Percentiles rank a stretch among this genome's conserved stretches.
Evolutionary conservation across 768 basidiomycete genomes (phyloP).

Genomic region (Tephrocybe sp.): DNA sequence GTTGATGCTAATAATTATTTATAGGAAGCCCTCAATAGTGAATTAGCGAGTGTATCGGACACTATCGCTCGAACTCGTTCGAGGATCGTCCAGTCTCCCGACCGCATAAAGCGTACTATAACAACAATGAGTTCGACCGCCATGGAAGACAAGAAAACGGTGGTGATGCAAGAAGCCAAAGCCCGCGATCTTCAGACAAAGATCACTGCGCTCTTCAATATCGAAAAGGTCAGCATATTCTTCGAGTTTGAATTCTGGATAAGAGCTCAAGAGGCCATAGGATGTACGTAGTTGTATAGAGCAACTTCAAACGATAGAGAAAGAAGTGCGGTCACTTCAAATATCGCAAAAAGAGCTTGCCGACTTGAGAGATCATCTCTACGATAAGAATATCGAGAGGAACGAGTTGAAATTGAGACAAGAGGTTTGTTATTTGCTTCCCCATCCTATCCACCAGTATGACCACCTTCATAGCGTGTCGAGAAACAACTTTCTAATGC

Average conservation of each 20-base stretch:
- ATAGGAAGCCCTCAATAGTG: conserved; percentile 62
- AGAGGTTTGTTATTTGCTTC: conserved; percentile 47
- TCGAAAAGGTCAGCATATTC: conserved; percentile 64
- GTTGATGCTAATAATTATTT: neutral
- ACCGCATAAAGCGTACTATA: conserved; percentile 84
- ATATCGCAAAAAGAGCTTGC: conserved; percentile 64
- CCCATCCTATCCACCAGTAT: neutral
- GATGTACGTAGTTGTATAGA: conserved; percentile 72
- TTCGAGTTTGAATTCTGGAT: neutral
- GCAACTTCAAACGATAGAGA: conserved; percentile 73
- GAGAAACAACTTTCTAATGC: conserved; percentile 80
- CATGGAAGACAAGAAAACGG: conserved; percentile 67
- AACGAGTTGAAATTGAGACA: conserved; percentile 66
- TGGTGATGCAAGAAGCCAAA: conserved; percentile 69
- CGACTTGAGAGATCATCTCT: conserved; percentile 66
- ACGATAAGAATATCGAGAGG: conserved; percentile 73
- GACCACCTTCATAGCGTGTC: conserved; percentile 57
- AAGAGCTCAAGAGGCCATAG: conserved; percentile 32
- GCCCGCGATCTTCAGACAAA: conserved; percentile 76
- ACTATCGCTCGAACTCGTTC: conserved; percentile 62
- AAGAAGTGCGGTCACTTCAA: conserved; percentile 65
- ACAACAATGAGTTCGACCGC: conserved; percentile 68
- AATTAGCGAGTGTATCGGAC: conserved; percentile 59
- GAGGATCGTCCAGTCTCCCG: conserved; percentile 90
- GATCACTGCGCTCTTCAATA: conserved; percentile 64